Evolutionary conservation across 495 filamentous ascomycete genomes (phyloP), one percentile per base, ranked within the genome.

Genomic region (Corynascus novoguineensis): DNA sequence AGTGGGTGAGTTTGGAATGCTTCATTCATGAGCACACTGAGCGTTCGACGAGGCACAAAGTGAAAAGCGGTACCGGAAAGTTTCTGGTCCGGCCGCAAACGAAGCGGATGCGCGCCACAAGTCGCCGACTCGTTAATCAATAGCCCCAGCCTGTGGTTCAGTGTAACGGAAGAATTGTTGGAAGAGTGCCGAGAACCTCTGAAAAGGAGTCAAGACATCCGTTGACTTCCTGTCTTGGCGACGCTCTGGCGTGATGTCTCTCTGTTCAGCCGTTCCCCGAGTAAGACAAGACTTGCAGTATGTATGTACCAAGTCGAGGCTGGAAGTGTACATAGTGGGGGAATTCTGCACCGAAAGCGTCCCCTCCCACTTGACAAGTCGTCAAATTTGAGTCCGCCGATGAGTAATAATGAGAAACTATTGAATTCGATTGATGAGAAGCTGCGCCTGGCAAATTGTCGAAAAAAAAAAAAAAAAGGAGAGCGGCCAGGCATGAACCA

Each of bases 101-200:
- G 31, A 57, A 37, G 46, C 52, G 55, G 59, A 57, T 55, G 42
- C 52, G 49, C 31, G 2, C 28, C 17, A n/a, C 48, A 55, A 40
- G 57, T 56, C 59, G 63, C 46, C 60, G 54, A 68, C 56, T 60
- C 42, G 63, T 64, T 49, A 40, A 53, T 27, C 4, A 28, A 12
- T 12, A 38, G 44, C 46, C n/a, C n/a, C 34, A 45, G 37, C 44
- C 58, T 35, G n/a, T 17, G 45, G 35, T 29, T 50, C 57, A 53
- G 58, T 64, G 62, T 53, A 59, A 61, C 59, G 37, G 59, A 61
- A 61, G 34, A 34, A 49, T 34, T 45, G 28, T 34, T 57, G 48
- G 50, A 57, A 57, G 59, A 21, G 38, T 50, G 41, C 42, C 49
- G 47, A 45, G 47, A 29, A 45, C 17, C 47, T 19, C 37, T 50